Base-by-base conservation (phyloP, 2,329 filamentous ascomycete genomes). In the Hypoxylon sp. region DNA sequence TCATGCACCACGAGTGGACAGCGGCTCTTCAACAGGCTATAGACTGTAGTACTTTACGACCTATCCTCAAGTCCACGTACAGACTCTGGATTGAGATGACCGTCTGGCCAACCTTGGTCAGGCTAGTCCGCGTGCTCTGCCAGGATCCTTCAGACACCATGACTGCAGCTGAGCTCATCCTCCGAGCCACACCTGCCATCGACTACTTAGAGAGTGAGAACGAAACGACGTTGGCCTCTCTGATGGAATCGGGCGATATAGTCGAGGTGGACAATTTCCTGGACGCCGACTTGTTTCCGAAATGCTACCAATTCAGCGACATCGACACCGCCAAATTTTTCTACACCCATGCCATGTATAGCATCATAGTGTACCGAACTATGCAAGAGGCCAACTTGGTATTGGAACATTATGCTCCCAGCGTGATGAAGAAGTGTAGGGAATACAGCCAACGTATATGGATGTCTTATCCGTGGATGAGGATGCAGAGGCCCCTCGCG, bases 311-410 rank as follows among this genome's bases (percentile, higher is more conserved):
- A 22, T 74, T 75, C 51, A 55, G 62, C 30, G 60, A 74, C 33
- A 72, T 70, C 60, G 67, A 67, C 8, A 74, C 70, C 6, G 71
- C 74, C 0, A 73, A 72, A 38, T 20, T 71, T 14, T 75, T 75
- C 51, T 49, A 63, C 48, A 67, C 50, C 2, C 74, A 75, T 22
- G 71, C 73, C 4, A 52, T 71, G 49, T 73, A 70, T 16, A 69
- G 58, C 51, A 69, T 75, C n/a, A 61, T 74, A 4, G 38, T 66
- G 28, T 66, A 58, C 33, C 65, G 72, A 28, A 64, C 65, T 11
- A 55, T 73, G 38, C 71, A 75, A 38, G 67, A 73, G 42, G 74
- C 74, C 38, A 60, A 71, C 42, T 38, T 28, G 1, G 69, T 71
- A 20, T 46, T 75, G 4, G 63, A 50, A 38, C 44, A 67, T 20